Evolutionary conservation across 257 asterid genomes (phyloP), one percentile per base, ranked within the genome.

Genomic region (Plantago ovata): DNA sequence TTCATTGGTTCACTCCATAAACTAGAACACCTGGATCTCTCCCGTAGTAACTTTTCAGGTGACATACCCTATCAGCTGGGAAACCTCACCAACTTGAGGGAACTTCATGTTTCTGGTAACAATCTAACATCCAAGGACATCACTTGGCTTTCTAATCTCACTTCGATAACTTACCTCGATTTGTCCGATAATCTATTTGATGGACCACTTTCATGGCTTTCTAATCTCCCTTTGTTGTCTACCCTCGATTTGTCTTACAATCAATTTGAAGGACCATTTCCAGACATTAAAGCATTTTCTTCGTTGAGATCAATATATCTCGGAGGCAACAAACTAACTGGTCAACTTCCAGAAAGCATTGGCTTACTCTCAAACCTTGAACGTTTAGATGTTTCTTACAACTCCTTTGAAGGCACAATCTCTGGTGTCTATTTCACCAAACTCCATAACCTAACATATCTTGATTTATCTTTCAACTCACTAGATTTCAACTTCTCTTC

Each of bases 161-260:
- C 47, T 0, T 42, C n/a, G 1, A 3, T 42, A 41, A 10, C 45
- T 41, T 10, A 6, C 10, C 45, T 41, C 12, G 12, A 5, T 41
- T 41, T 41, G 14, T 41, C 45, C 2, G 10, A 10, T 41, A 41
- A 41, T 41, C 3, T 1, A 10, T 41, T 41, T 10, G 14, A 3
- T 10, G 45, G 45, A 41, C 45, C 45, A 41, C 3, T 41, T 41
- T n/a, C 45, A 41, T 48, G 53, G n/a, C 53, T 48, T 16, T 48
- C 53, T 4, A 48, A 46, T 10, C 51, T 45, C 22, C 6, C 51
- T 0, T 45, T 45, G 11, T 15, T 45, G 13, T 44, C 49, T 44
- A 44, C 3, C 13, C 49, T 44, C 4, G 18, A 12, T 44, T 44
- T 44, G 18, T 44, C 49, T 2, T 8, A 2, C 18, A 44, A 44